Evolutionary conservation across 148 eudicot species (phyloP), one percentile per base, ranked within the genome.

Genomic region (Rhododendron kiyosumense): DNA sequence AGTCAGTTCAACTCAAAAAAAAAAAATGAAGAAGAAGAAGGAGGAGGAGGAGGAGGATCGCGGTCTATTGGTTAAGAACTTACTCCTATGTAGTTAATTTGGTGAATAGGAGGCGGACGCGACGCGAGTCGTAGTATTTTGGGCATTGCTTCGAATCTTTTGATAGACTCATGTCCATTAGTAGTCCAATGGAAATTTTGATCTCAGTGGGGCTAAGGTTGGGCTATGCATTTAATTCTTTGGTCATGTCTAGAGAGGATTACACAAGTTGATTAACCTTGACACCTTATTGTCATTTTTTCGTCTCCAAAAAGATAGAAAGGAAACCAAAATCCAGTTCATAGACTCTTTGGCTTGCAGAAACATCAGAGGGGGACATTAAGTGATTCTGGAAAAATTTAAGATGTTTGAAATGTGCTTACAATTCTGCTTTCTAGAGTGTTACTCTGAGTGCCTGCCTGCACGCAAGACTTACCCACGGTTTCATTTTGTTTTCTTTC

Each of bases 401-500:
- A 41, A 43, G 71, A n/a, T 8, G 17, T 13, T 41, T 65, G 57
- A 41, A 67, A 32, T 79, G 80, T 77, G n/a, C 18, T 10, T 6
- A 34, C 43, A 75, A 36, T 36, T 75, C 1, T 34, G 78, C 49
- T 26, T 41, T 43, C 51, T 41, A 9, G 80, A 15, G 49, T 41
- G 26, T 3, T 77, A 26, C 51, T 46, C 32, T 22, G 30, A 22
- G 57, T 46, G 7, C 57, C 81, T 14, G 48, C 11, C 48, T 43
- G 28, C 71, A 83, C 26, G 17, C 43, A 83, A 83, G 78, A 67
- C 85, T 46, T 45, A 17, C 79, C 43, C 79, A 41, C 30, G 18
- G 45, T 17, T 51, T 34, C n/a, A 79, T 81, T 73, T 54, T 59
- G 85, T 82, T 75, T 32, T 83, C 22, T 41, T 48, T 74, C 36